These are phyloP conservation scores for Myxozyma monticola DNA, from an alignment of 805 yeast genomes.

Conservation along the genomic window DNA sequence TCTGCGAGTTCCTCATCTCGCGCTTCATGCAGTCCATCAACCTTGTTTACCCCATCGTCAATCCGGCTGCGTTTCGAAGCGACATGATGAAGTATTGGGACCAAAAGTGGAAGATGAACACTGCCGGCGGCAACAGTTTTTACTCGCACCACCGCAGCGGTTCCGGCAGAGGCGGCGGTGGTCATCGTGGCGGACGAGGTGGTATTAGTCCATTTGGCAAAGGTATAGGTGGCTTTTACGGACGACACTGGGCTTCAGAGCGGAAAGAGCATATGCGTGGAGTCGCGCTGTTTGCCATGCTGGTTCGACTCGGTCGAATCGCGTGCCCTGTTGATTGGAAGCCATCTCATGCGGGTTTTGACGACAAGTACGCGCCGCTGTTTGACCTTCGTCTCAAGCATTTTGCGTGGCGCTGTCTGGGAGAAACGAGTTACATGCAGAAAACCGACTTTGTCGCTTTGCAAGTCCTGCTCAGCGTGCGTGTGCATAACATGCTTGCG, in stretches of 20 bases:
- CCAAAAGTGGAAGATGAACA: conserved; percentile 8
- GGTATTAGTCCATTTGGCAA: neutral
- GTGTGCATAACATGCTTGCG: conserved; percentile 29
- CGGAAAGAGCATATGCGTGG: conserved; percentile 25
- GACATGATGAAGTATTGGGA: conserved; percentile 24
- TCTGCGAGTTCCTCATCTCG: conserved; percentile 31
- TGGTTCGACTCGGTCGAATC: conserved; percentile 31
- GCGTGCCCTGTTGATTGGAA: conserved; percentile 30
- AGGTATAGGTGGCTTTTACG: neutral
- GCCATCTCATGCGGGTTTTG: conserved; percentile 24
- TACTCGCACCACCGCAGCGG: neutral
- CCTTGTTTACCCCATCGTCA: conserved; percentile 28
- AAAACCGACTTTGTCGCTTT: conserved; percentile 20
- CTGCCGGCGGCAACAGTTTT: neutral
- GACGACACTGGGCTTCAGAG: conserved; percentile 1
- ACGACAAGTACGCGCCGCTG: conserved; percentile 14
- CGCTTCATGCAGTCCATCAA: conserved; percentile 31
- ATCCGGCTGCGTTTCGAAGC: conserved; percentile 25
- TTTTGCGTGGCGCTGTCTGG: conserved; percentile 24
- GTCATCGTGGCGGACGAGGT: no score
- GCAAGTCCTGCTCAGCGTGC: conserved; percentile 30
- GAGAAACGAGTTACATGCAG: conserved; percentile 14
- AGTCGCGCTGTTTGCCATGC: conserved; percentile 26
- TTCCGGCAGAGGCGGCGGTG: no score
- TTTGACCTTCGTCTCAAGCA: conserved; percentile 9